These are phyloP conservation scores for Candida germanica DNA, from an alignment of 805 yeast species.

Conservation along the genomic window DNA sequence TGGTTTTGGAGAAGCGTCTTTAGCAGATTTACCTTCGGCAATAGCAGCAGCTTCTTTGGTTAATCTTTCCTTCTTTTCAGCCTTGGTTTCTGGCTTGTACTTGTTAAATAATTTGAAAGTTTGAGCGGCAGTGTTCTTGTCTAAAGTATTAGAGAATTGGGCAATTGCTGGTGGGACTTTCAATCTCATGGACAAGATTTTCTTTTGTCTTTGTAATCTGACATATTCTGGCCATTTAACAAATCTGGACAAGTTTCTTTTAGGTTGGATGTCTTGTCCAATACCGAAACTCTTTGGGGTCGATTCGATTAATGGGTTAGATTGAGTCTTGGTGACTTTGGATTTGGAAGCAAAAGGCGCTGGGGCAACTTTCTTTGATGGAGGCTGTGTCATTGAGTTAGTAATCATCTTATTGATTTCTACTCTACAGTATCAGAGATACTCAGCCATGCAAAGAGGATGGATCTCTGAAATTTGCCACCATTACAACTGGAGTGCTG, in stretches of 20 bases:
- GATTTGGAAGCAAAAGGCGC: constrained; percentile 43
- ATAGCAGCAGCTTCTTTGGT: constrained; percentile 98
- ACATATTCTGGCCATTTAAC: constrained; percentile 99
- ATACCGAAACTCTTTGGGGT: constrained; percentile 93
- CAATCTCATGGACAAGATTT: constrained; percentile 90
- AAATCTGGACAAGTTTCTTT: constrained; percentile 93
- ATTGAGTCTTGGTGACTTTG: constrained; percentile 26
- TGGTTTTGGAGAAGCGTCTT: constrained; percentile 96
- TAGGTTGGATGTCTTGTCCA: constrained; percentile 95
- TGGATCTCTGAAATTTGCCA: no score
- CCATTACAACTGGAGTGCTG: no score
- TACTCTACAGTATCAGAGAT: constrained; percentile 42
- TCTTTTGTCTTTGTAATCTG: constrained; percentile 98
- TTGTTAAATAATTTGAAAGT: constrained; percentile 96
- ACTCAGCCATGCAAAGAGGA: no score
- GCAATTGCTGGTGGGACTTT: constrained; percentile 99
- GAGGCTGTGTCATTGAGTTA: constrained; percentile 55
- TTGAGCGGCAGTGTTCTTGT: constrained; percentile 98
- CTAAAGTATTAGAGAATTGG: constrained; percentile 93
- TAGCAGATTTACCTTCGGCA: constrained; percentile 96
- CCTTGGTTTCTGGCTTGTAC: constrained; percentile 97
- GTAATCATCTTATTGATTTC: constrained; percentile 20
- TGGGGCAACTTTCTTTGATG: constrained; percentile 47
- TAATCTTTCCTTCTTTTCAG: constrained; percentile 98
- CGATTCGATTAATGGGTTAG: constrained; percentile 87